Evolutionary conservation across 345 rosid genomes (phyloP), one percentile per base, ranked within the genome.

Genomic region (Triadica sebifera): DNA sequence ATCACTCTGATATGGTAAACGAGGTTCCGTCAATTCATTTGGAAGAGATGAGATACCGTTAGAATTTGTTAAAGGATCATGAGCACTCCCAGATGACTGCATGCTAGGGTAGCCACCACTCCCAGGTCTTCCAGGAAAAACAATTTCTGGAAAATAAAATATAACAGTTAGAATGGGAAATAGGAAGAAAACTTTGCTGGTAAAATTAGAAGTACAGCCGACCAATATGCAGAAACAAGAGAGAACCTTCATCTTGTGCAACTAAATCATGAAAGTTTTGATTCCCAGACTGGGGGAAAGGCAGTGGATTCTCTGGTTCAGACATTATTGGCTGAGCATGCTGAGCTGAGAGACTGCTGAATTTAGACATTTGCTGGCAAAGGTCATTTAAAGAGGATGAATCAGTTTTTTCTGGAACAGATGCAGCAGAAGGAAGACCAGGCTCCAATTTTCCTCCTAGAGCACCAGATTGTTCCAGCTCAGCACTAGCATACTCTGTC

Each of bases 51-150:
- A 74, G 24, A 67, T 79, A 72, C 70, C 64, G 61, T 47, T 74
- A 38, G 83, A 37, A 69, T 71, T 75, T 59, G 71, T 16, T 24
- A 76, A 37, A 34, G 76, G 34, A 80, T 77, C 81, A 8, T 22
- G 67, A 58, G 69, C 38, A 76, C 62, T 71, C 46, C 76, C 82
- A 51, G 85, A 67, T 74, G 86, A 69, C 69, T 75, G 81, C 56
- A 65, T 77, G 47, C 66, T 25, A 55, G 83, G 57, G 67, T 81
- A 76, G 52, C 85, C 82, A 75, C 80, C 62, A 78, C 84, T 84
- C 45, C 80, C 82, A 65, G 86, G 77, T 68, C 89, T 87, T 75
- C 93, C 93, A 5, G 93, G 90, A 67, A 87, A 89, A 20, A 89
- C 82, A 76, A 86, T 87, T 73, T 89, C 93, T 89, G 87, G 22